Conservation (phyloP, 306 rosid species). For the Malus asiatica region DNA sequence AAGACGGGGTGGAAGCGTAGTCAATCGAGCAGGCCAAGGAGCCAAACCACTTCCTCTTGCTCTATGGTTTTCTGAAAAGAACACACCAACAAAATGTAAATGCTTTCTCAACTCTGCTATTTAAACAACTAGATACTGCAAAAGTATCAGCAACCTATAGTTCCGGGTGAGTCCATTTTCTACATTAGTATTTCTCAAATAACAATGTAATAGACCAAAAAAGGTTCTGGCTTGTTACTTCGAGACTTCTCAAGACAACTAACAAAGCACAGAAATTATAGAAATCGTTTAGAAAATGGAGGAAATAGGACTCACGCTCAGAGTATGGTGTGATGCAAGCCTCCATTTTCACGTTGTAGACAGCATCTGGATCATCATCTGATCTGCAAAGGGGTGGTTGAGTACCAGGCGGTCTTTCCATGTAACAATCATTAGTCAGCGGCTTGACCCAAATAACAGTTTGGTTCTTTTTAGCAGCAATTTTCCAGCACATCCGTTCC, state of each 20-base stretch:
- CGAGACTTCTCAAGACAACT: not conserved
- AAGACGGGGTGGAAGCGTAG: slow-evolving; percentile 84
- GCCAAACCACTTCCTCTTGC: slow-evolving; percentile 87
- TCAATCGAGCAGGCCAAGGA: slow-evolving; percentile 96
- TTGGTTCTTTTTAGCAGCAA: slow-evolving; percentile 81
- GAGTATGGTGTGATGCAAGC: slow-evolving; percentile 88
- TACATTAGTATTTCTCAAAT: not conserved
- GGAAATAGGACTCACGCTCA: slow-evolving; percentile 58
- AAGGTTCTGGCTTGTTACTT: not conserved
- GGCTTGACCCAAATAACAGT: slow-evolving; percentile 98
- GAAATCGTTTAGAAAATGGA: not conserved
- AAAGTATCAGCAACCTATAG: not conserved
- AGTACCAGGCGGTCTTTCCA: slow-evolving; percentile 67
- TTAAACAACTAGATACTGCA: not conserved
- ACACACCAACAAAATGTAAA: not conserved
- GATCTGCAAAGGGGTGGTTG: slow-evolving; percentile 91
- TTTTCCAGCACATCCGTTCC: slow-evolving; percentile 89
- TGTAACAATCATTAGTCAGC: slow-evolving; percentile 78
- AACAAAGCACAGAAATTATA: slow-evolving; percentile 1
- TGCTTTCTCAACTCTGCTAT: not conserved
- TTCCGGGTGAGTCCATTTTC: not conserved
- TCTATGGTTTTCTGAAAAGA: slow-evolving; percentile 53
- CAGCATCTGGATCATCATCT: slow-evolving; percentile 82
- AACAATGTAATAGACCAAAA: not conserved
- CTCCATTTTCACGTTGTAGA: slow-evolving; percentile 85